Percentiles rank a stretch among this genome's conserved stretches.
phyloP scores from a whole-genome alignment of 805 yeast genomes.

The Saccharomyces kudriavzevii region DNA sequence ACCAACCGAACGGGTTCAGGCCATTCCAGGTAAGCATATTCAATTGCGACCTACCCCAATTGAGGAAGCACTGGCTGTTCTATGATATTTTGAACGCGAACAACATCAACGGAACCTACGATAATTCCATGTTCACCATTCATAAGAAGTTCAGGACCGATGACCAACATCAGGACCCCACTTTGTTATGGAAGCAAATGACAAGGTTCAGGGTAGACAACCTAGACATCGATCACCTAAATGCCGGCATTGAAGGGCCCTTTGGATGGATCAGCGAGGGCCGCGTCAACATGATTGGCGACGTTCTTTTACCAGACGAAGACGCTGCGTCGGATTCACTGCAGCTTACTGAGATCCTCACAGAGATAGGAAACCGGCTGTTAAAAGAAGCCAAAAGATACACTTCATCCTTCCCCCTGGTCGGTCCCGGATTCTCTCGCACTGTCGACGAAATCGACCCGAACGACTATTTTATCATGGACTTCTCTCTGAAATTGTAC shows the following conservation, averaged over 20 bases:
- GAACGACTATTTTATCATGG: constrained; percentile 61
- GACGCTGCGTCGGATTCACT: constrained; percentile 35
- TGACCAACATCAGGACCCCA: constrained; percentile 1
- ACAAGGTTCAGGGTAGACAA: constrained; percentile 81
- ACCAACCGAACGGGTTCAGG: constrained; percentile 73
- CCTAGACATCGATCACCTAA: constrained; percentile 78
- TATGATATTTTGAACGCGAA: constrained; percentile 81
- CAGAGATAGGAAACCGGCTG: constrained; percentile 40
- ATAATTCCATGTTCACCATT: constrained; percentile 84
- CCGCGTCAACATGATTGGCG: constrained; percentile 87
- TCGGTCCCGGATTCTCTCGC: neutral
- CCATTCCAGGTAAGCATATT: constrained; percentile 85
- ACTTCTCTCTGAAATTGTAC: constrained; percentile 68
- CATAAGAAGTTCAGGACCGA: constrained; percentile 41
- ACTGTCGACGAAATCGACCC: constrained; percentile 17
- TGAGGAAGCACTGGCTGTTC: constrained; percentile 89
- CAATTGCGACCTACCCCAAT: constrained; percentile 67
- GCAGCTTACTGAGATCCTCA: constrained; percentile 37
- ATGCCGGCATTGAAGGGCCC: constrained; percentile 86
- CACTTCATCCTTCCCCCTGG: constrained; percentile 7
- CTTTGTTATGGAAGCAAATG: constrained; percentile 47
- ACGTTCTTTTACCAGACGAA: constrained; percentile 70
- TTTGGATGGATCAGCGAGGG: constrained; percentile 96
- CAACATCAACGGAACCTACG: constrained; percentile 83
- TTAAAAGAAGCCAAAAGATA: constrained; percentile 41